Evolutionary conservation across 768 basidiomycete genomes (phyloP).

Genomic region (Zangia roseola): DNA sequence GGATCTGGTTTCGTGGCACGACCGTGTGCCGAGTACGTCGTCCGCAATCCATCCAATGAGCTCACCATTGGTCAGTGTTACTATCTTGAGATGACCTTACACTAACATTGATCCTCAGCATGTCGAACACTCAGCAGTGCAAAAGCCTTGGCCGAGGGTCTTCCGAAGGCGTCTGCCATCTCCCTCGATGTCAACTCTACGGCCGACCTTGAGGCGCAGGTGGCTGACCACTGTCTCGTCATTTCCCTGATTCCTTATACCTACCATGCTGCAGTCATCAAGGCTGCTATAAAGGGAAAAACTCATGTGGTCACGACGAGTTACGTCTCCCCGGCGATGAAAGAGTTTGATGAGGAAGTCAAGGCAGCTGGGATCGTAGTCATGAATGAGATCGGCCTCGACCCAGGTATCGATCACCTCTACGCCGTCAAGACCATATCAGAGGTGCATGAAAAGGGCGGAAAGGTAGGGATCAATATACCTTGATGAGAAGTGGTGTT

Average conservation of each 20-base stretch:
- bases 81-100: neutral
- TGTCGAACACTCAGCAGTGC: constrained; percentile 86
- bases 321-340: constrained; percentile 91
- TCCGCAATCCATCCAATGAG: constrained; percentile 73
- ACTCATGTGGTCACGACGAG: constrained; percentile 95
- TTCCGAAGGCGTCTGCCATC: constrained; percentile 69
- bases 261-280: constrained; percentile 85
- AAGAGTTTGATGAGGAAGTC: constrained; percentile 74
- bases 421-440: constrained; percentile 93
- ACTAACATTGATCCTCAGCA: constrained; percentile 42
- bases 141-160: constrained; percentile 59
- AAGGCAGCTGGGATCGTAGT: constrained; percentile 90
- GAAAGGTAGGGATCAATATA: constrained; percentile 60
- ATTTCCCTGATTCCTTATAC: constrained; percentile 97
- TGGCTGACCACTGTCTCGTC: constrained; percentile 88
- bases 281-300: constrained; percentile 78
- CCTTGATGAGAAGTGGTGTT: neutral
- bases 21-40: constrained; percentile 95
- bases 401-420: constrained; percentile 92
- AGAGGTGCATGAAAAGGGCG: constrained; percentile 92
- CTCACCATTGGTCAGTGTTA: constrained; percentile 73
- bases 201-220: constrained; percentile 70
- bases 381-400: constrained; percentile 97
- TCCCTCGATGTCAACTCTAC: constrained; percentile 79
- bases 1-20: constrained; percentile 95